These are phyloP conservation scores for Porcisia hertigi DNA, from an alignment of 208 protist species.

Conservation along the genomic window DNA sequence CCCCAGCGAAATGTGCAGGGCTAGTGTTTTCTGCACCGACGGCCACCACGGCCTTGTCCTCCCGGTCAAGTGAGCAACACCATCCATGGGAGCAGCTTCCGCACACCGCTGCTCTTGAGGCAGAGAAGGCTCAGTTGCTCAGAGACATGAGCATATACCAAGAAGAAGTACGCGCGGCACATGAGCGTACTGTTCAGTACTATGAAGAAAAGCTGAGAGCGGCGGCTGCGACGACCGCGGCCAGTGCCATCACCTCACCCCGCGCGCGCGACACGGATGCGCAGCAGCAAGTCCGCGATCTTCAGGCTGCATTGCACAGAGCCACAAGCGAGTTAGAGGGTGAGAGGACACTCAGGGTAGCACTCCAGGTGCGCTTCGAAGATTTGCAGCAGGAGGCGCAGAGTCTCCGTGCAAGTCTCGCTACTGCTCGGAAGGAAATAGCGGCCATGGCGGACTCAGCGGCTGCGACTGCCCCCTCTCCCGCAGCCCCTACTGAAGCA, in stretches of 20 bases:
- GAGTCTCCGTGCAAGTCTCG: background rate
- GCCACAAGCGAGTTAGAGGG: slow-evolving; percentile 8
- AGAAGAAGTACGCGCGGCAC: slow-evolving; percentile 34
- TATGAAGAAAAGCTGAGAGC: slow-evolving; percentile 40
- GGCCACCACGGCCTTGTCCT: no score
- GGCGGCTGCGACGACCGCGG: slow-evolving; percentile 1
- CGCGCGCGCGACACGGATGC: background rate
- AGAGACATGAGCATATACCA: slow-evolving; percentile 35
- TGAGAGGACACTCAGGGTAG: background rate
- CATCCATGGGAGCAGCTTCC: background rate
- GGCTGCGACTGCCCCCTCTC: background rate
- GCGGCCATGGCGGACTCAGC: background rate
- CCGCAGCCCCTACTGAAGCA: background rate
- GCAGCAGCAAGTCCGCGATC: slow-evolving; percentile 9
- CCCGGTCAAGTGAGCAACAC: background rate
- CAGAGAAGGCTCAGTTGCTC: slow-evolving; percentile 36
- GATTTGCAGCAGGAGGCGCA: slow-evolving; percentile 8
- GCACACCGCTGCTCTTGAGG: slow-evolving; percentile 26
- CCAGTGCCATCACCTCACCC: background rate
- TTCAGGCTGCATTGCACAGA: slow-evolving; percentile 1
- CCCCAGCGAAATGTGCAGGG: background rate
- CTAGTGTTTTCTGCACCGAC: background rate
- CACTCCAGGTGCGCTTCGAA: background rate
- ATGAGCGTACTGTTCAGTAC: slow-evolving; percentile 46
- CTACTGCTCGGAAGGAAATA: background rate